Evolutionary conservation across 805 yeast genomes (phyloP).

Genomic region (Wickerhamomyces mucosus): DNA sequence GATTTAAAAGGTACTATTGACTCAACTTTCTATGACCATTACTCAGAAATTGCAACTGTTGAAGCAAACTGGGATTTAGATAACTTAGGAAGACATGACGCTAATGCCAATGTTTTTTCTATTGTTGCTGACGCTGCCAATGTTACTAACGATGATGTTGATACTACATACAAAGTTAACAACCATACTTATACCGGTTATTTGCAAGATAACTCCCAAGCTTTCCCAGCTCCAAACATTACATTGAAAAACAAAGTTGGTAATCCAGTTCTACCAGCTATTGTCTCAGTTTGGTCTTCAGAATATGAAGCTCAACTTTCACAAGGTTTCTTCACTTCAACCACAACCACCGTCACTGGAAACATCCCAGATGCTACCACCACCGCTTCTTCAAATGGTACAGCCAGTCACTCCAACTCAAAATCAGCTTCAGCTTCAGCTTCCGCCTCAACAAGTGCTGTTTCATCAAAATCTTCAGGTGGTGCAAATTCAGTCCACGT

Average conservation of each 20-base stretch:
- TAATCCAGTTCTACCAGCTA: slow-evolving; percentile 22
- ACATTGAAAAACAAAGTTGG: slow-evolving; percentile 26
- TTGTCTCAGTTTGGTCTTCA: slow-evolving; percentile 25
- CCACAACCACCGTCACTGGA: slow-evolving; percentile 21
- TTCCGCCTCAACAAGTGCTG: slow-evolving; percentile 1
- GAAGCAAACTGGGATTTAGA: slow-evolving; percentile 43
- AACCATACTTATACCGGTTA: slow-evolving; percentile 26
- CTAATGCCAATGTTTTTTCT: slow-evolving; percentile 38
- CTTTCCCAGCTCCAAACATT: slow-evolving; percentile 29
- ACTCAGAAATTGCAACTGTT: slow-evolving; percentile 38
- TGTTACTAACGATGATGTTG: slow-evolving; percentile 22
- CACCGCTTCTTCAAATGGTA: slow-evolving; percentile 3
- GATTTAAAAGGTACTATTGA: slow-evolving; percentile 30
- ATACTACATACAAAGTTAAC: slow-evolving; percentile 25
- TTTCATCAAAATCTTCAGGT: neutral
- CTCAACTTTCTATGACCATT: slow-evolving; percentile 41
- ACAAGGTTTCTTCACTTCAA: slow-evolving; percentile 22
- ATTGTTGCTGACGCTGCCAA: slow-evolving; percentile 29
- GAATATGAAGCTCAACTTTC: slow-evolving; percentile 19
- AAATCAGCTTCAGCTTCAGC: slow-evolving; percentile 8
- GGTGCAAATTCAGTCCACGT: neutral
- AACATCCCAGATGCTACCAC: slow-evolving; percentile 9
- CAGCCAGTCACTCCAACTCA: neutral
- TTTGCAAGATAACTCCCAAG: slow-evolving; percentile 19
- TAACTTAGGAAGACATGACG: slow-evolving; percentile 41